Base-by-base conservation (phyloP, 2,329 filamentous ascomycete species). In the Trichoderma sp. region DNA sequence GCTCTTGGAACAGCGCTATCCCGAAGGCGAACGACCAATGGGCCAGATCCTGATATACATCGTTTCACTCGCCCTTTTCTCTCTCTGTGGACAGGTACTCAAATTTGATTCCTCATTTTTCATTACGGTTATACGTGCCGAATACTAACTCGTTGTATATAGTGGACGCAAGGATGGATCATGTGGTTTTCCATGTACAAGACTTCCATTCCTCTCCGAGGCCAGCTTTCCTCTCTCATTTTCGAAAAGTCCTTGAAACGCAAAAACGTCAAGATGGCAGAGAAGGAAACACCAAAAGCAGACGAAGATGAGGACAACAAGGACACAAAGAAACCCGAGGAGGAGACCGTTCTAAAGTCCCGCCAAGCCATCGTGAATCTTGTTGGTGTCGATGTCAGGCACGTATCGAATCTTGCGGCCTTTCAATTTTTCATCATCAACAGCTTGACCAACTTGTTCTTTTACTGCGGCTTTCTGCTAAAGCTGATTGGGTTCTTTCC, bases 201-300 rank as follows among this genome's bases (percentile, higher is more conserved):
- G 63, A 76, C 94, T 13, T 84, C 84, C 56, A 83, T 93, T 28
- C 90, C 91, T 0, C 81, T 94, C 18, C 87, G 90, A 63, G 85
- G 88, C 32, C 89, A 94, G 73, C 80, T 96, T 2, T 88, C 90
- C 1, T 86, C 90, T 0, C 83, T 93, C 8, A 86, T 95, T 18
- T 95, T 94, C 73, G 86, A 90, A 70, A 96, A 96, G 77, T 87
- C 91, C 0, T 88, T 94, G 83, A 85, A 90, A 54, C 86, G 90
- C 59, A 95, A 95, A 76, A 92, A 94, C 76, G 87, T 92, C 51
- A 93, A 93, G 76, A 85, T 87, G 13, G 83, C 86, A 5, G 82
- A 82, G 43, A 88, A 86, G 74, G 78, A 83, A 55, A 76, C n/a
- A 74, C 79, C 30, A 70, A 74, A 21, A 74, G 32, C 63, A 14